Base-by-base conservation (phyloP, 305 asterid genomes). In the Solanum aculeatissimum region DNA sequence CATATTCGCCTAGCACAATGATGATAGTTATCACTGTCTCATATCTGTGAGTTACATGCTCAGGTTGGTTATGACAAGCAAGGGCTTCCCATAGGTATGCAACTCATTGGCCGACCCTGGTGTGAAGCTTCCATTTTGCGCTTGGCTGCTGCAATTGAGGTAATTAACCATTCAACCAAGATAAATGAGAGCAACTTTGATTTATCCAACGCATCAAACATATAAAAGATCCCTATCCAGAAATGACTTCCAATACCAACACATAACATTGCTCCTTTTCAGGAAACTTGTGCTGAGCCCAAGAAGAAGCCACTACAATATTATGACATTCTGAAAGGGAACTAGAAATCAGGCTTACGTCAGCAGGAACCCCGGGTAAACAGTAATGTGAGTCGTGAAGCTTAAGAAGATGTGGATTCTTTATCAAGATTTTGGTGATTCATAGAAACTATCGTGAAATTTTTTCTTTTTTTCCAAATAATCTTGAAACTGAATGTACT, bases 21-120 rank as follows among this genome's bases (percentile, higher is more conserved):
- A 35, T 35, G 77, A 18, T 35, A 45, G n/a, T 68, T 35, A 68
- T 66, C 25, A 35, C 15, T 5, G 38, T 68, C 49, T 68, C 49
- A 68, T 68, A 68, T 9, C 21, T 0, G 71, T 7, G 49, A 35
- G 27, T 51, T 55, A 32, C 70, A 58, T 87, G 55, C 80, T 43
- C 87, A 97, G 99, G 92, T 97, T 72, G 99, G 98, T 77, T 97
- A 95, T 57, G 99, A 97, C 83, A 95, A 91, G 89, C 93, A 94
- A 86, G 98, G 98, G 80, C 98, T 94, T 23, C 99, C 99, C 15
- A 93, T 97, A 19, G 97, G 99, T 65, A 85, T 97, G 62, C 98
- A 97, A 87, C 87, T 97, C 88, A 91, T 97, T 15, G 98, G 99
- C 45, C 98, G 97, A 45, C 98, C 99, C 25, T 97, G 98, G 99